Conservation (phyloP, 163 green algal species). For the Dunaliella salina region DNA sequence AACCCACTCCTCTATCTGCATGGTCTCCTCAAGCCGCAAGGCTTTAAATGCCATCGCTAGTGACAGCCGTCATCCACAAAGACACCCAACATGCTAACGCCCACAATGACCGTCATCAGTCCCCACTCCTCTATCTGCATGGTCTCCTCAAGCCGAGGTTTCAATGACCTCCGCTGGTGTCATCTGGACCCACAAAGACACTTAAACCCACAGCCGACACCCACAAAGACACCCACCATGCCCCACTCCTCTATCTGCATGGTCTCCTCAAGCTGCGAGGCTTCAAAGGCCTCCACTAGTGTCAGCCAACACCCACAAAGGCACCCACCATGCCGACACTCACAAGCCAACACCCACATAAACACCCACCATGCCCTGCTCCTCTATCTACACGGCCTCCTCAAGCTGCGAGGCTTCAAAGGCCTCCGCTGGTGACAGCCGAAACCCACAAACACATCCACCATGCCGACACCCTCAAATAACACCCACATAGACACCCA, state of each 20-base stretch:
- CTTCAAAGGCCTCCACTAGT: background rate
- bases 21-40: constrained; percentile 77
- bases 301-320: no score
- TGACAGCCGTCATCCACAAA: background rate
- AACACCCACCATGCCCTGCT: constrained; percentile 66
- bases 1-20: no score
- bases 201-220: no score
- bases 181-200: background rate
- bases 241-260: constrained; percentile 62
- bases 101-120: no score
- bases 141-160: background rate
- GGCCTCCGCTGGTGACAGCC: no score
- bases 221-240: no score
- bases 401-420: constrained; percentile 69
- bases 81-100: constrained; percentile 27
- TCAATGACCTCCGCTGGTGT: background rate
- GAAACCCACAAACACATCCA: no score
- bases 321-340: no score
- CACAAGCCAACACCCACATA: background rate
- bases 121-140: background rate
- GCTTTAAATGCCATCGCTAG: background rate
- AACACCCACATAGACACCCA: no score
- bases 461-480: no score
- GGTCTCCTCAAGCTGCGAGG: background rate
- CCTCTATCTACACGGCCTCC: constrained; percentile 80